Conservation (phyloP, 345 rosid genomes). For the Physaria fendleri region DNA sequence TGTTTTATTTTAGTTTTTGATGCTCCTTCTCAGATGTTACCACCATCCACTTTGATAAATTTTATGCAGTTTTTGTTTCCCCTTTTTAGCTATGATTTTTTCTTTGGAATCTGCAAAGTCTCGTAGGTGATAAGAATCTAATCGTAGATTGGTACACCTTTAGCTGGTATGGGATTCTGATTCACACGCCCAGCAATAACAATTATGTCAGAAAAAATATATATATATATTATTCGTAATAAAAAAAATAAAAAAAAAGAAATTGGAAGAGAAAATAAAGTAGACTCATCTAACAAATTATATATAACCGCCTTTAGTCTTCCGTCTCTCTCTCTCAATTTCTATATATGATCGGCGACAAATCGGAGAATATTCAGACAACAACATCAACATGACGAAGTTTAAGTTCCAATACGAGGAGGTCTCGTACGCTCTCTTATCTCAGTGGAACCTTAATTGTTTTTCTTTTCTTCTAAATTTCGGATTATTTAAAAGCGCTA, state of each 20-base stretch:
- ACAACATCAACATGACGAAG: neutral
- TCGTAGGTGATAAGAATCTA: too few species aligned
- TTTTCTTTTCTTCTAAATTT: neutral
- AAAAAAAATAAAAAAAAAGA: neutral
- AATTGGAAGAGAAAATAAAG: too few species aligned
- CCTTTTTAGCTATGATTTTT: too few species aligned
- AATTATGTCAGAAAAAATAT: too few species aligned
- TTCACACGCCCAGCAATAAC: too few species aligned
- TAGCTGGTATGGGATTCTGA: too few species aligned
- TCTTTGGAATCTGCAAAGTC: too few species aligned
- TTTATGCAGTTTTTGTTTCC: too few species aligned
- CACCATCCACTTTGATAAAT: too few species aligned
- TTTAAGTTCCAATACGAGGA: conserved; percentile 12
- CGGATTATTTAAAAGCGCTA: neutral
- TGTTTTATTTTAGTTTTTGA: too few species aligned
- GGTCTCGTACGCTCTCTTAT: conserved; percentile 6
- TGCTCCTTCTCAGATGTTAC: too few species aligned
- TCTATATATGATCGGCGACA: neutral
- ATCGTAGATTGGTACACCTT: too few species aligned
- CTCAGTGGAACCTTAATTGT: neutral
- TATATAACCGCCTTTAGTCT: neutral
- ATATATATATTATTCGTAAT: neutral
- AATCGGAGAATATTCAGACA: neutral
- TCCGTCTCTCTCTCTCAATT: neutral
- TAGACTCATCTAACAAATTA: neutral